These are phyloP conservation scores for Flagelloscypha sp. DNA, from an alignment of 768 basidiomycete species.

Conservation along the genomic window DNA sequence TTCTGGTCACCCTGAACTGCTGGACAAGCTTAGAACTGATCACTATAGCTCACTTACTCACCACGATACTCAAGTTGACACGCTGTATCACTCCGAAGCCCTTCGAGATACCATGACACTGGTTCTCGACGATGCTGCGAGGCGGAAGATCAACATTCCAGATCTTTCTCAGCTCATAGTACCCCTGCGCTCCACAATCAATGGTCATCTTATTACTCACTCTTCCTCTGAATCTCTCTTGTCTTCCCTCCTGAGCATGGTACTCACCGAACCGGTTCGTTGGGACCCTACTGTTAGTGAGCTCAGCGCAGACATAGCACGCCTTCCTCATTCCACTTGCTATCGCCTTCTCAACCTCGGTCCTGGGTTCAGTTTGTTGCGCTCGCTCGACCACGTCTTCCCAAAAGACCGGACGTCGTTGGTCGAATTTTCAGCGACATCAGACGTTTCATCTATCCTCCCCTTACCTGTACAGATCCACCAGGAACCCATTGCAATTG, in stretches of 20 bases:
- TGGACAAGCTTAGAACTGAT: slow-evolving; percentile 31
- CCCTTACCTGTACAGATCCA: slow-evolving; percentile 8
- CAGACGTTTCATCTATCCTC: neutral
- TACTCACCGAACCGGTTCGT: slow-evolving; percentile 42
- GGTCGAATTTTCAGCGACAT: slow-evolving; percentile 3
- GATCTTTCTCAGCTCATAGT: slow-evolving; percentile 35
- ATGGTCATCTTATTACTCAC: slow-evolving; percentile 28
- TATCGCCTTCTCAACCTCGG: slow-evolving; percentile 27
- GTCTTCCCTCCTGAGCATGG: slow-evolving; percentile 37
- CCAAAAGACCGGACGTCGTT: slow-evolving; percentile 9
- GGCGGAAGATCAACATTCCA: slow-evolving; percentile 44
- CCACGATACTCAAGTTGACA: slow-evolving; percentile 37
- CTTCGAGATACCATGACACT: slow-evolving; percentile 29
- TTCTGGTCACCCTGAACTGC: slow-evolving; percentile 47
- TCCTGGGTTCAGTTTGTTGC: slow-evolving; percentile 23
- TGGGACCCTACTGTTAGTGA: slow-evolving; percentile 39
- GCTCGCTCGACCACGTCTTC: slow-evolving; percentile 7
- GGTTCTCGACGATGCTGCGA: slow-evolving; percentile 37
- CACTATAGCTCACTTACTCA: too few relatives aligned
- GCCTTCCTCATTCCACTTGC: too few relatives aligned
- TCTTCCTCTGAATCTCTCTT: slow-evolving; percentile 24
- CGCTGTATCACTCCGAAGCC: slow-evolving; percentile 42
- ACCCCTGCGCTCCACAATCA: slow-evolving; percentile 39
- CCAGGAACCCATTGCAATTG: slow-evolving; percentile 54
- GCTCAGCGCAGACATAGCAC: too few relatives aligned